Percentiles rank a stretch among this genome's conserved stretches.
These are phyloP conservation scores for Mycena polygramma DNA, from an alignment of 768 basidiomycete genomes.

Conservation along the genomic window DNA sequence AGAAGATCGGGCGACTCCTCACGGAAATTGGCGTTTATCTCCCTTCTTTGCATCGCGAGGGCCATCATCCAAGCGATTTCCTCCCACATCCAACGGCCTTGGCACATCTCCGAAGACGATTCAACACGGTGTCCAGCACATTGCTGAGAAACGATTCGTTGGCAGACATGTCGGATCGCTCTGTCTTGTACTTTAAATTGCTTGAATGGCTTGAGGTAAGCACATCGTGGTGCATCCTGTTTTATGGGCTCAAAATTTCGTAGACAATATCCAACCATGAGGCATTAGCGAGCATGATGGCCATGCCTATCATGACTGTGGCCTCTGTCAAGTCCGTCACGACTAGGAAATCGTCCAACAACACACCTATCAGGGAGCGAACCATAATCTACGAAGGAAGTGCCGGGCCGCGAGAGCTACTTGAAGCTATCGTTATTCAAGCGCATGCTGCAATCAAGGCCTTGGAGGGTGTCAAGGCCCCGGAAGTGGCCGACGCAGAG, in stretches of 20 bases:
- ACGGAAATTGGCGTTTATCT: constrained; percentile 83
- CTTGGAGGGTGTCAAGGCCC: constrained; percentile 72
- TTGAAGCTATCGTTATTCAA: constrained; percentile 94
- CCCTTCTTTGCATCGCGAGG: constrained; percentile 81
- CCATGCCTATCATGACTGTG: constrained; percentile 95
- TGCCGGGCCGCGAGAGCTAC: constrained; percentile 89
- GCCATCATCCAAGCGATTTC: constrained; percentile 90
- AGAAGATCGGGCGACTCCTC: constrained; percentile 77
- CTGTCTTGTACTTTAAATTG: constrained; percentile 87
- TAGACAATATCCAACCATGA: constrained; percentile 95
- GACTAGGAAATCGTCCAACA: constrained; percentile 63
- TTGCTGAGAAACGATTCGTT: constrained; percentile 93
- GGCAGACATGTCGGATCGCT: constrained; percentile 93
- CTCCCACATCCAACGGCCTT: constrained; percentile 93
- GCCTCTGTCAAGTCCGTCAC: constrained; percentile 74
- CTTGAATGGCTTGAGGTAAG: constrained; percentile 93
- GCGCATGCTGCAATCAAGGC: constrained; percentile 94
- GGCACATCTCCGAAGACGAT: constrained; percentile 91
- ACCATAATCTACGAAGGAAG: constrained; percentile 92
- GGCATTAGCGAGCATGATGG: constrained; percentile 94
- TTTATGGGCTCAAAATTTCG: constrained; percentile 16
- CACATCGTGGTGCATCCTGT: constrained; percentile 2
- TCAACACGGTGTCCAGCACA: constrained; percentile 89
- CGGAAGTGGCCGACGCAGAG: constrained; percentile 66
- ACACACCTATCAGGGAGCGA: constrained; percentile 77